phyloP scores from a whole-genome alignment of 2,329 filamentous ascomycete genomes.

The Ophiostoma novo-ulmi region DNA sequence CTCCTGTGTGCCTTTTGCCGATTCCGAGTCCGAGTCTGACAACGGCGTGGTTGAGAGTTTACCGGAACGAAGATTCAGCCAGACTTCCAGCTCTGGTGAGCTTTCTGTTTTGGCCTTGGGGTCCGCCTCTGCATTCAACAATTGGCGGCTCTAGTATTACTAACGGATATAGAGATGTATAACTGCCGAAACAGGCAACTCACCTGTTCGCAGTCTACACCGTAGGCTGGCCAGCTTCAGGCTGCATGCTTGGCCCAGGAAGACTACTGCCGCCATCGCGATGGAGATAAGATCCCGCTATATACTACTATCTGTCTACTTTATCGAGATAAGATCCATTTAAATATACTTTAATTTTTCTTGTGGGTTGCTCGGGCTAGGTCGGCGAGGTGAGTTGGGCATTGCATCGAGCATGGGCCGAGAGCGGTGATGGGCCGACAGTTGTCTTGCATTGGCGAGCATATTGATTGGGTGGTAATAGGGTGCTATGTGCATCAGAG shows the following conservation, averaged over 20 bases:
- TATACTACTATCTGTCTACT: no score
- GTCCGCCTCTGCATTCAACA: no score
- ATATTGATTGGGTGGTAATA: background rate
- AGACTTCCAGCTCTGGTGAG: no score
- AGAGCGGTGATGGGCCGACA: background rate
- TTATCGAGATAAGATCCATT: no score
- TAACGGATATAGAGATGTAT: no score
- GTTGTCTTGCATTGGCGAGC: background rate
- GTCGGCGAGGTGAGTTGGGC: background rate
- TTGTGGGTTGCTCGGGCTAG: background rate
- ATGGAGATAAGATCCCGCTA: background rate
- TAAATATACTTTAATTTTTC: background rate
- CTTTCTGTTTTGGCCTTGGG: no score
- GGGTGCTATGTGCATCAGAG: no score
- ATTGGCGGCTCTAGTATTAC: no score
- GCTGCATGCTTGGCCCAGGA: background rate
- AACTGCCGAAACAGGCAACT: slow-evolving; percentile 1
- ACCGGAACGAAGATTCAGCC: no score
- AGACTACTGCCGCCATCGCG: background rate
- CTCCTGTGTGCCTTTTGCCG: no score
- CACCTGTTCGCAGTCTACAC: background rate
- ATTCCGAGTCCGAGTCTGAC: no score
- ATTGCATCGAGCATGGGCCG: background rate
- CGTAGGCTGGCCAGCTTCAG: background rate
- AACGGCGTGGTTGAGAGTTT: no score